Evolutionary conservation across 257 asterid genomes (phyloP).

Genomic region (Solanum pennellii): DNA sequence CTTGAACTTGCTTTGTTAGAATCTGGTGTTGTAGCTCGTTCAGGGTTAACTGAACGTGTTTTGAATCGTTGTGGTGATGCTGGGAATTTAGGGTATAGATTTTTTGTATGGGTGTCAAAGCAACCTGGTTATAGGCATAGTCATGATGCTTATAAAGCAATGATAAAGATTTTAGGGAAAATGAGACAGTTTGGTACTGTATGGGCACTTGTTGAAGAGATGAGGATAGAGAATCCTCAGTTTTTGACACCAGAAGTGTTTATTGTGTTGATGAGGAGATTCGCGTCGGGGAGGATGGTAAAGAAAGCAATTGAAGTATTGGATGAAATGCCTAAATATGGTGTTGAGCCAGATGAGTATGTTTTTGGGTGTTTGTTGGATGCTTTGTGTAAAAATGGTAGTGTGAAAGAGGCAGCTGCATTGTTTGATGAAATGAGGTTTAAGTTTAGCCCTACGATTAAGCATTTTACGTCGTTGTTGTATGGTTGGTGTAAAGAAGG

Average conservation of each 20-base stretch:
- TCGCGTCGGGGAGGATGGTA: slow-evolving; percentile 82
- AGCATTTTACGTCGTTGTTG: slow-evolving; percentile 71
- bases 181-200: slow-evolving; percentile 95
- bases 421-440: slow-evolving; percentile 75
- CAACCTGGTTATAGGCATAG: slow-evolving; percentile 74
- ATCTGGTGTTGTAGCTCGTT: slow-evolving; percentile 56
- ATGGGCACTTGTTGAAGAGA: slow-evolving; percentile 95
- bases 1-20: slow-evolving; percentile 78
- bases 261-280: slow-evolving; percentile 82
- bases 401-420: slow-evolving; percentile 78
- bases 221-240: slow-evolving; percentile 74
- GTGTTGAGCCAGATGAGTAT: slow-evolving; percentile 84
- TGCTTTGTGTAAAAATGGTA: slow-evolving; percentile 84
- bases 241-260: slow-evolving; percentile 63
- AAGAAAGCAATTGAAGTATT: slow-evolving; percentile 81
- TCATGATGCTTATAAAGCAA: slow-evolving; percentile 65
- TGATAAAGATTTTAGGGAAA: slow-evolving; percentile 68
- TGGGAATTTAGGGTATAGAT: slow-evolving; percentile 80
- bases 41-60: slow-evolving; percentile 81
- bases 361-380: slow-evolving; percentile 83
- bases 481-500: slow-evolving; percentile 96
- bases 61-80: slow-evolving; percentile 92
- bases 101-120: slow-evolving; percentile 74
- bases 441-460: slow-evolving; percentile 58
- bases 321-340: slow-evolving; percentile 92